Conservation (phyloP, 805 yeast species). For the Yarrowia sp. region DNA sequence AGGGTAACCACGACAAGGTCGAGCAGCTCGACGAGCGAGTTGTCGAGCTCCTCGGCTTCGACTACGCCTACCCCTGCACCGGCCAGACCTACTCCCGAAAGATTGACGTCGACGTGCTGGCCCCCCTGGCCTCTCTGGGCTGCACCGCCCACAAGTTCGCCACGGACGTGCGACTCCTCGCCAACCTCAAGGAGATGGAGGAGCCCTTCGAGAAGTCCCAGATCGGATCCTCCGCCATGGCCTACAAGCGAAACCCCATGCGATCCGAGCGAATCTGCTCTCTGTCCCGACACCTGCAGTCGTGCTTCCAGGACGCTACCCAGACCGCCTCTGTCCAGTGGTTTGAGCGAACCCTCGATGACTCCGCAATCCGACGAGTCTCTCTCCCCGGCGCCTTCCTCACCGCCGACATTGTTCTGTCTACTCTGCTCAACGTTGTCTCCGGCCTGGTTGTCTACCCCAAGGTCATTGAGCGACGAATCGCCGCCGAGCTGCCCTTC, state of each 20-base stretch:
- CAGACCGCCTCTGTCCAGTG: conserved; percentile 98
- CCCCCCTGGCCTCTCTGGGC: conserved; percentile 91
- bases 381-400: conserved; percentile 94
- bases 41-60: conserved; percentile 89
- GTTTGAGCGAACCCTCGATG: conserved; percentile 99
- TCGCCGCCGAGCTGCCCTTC: conserved; percentile 90
- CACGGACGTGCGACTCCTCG: conserved; percentile 91
- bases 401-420: conserved; percentile 88
- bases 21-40: conserved; percentile 89
- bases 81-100: conserved; percentile 99
- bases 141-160: conserved; percentile 97
- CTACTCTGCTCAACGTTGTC: conserved; percentile 87
- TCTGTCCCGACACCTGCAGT: conserved; percentile 92
- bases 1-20: conserved; percentile 95
- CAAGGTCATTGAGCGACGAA: conserved; percentile 96
- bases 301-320: conserved; percentile 86
- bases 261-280: conserved; percentile 98
- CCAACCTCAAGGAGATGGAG: conserved; percentile 94
- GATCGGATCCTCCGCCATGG: conserved; percentile 98
- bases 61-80: conserved; percentile 93
- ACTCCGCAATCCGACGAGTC: conserved; percentile 96
- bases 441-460: conserved; percentile 97
- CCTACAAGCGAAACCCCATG: conserved; percentile 99
- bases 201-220: conserved; percentile 99
- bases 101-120: conserved; percentile 90